These are phyloP conservation scores for Incumbomyces delicatus DNA, from an alignment of 2,329 filamentous ascomycete species.

Conservation along the genomic window DNA sequence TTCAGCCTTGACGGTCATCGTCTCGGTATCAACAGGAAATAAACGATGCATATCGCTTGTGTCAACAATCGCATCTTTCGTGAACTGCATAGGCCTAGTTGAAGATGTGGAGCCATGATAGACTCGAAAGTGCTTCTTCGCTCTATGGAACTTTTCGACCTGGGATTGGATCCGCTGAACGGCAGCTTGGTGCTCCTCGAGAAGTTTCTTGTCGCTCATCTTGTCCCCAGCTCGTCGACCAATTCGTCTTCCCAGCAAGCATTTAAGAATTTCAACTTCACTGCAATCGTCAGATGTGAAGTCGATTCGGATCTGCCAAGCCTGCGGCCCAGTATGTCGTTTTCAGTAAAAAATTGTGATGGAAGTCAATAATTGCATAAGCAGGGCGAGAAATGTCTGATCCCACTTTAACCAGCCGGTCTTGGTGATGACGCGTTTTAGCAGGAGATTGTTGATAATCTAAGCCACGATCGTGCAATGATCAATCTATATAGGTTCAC, in stretches of 20 bases:
- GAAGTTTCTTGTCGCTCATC: conserved; percentile 2
- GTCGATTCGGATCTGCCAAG: too few species aligned
- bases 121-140: conserved; percentile 56
- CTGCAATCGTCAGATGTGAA: too few species aligned
- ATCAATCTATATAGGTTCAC: too few species aligned
- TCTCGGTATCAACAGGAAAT: conserved; percentile 9
- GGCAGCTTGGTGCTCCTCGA: conserved; percentile 28
- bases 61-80: conserved; percentile 18
- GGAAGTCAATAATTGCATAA: too few species aligned
- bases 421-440: neutral
- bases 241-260: neutral
- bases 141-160: conserved; percentile 39
- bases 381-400: too few species aligned
- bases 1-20: conserved; percentile 30
- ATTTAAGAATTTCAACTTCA: too few species aligned
- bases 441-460: neutral
- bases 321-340: too few species aligned
- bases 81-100: conserved; percentile 50
- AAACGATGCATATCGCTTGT: conserved; percentile 19
- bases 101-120: conserved; percentile 70
- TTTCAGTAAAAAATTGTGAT: neutral
- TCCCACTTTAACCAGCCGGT: neutral
- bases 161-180: conserved; percentile 38
- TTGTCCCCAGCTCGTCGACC: neutral
- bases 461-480: neutral